Base-by-base conservation (phyloP, 495 filamentous ascomycete species). In the Talaromyces stipitatus region DNA sequence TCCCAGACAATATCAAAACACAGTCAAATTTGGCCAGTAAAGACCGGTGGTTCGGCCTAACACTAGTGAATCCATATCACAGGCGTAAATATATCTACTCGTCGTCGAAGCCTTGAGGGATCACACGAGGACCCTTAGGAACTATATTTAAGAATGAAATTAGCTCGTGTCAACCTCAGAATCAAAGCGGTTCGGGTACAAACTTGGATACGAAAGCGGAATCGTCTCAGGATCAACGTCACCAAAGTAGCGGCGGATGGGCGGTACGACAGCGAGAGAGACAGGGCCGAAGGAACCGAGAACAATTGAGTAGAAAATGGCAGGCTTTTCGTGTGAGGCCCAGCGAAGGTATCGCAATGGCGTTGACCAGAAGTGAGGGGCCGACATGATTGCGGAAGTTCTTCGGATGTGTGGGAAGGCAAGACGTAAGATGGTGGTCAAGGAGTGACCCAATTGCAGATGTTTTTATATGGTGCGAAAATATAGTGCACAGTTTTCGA, bases 181-280 rank as follows among this genome's bases (percentile, higher is more conserved):
- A 3, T 41, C 16, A 50, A 55, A n/a, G 18, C 2, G n/a, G 23
- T 16, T 23, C 23, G 53, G 56, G 18, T 32, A 36, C 88, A 70
- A 82, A 98, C 94, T 79, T 50, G 94, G 94, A 79, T 97, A 98
- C 64, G 90, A 92, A 71, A 89, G 63, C 11, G 94, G 94, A 59
- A 97, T 83, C 41, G 77, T 80, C 64, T 84, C 71, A 24, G 85
- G 78, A 41, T 85, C 78, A 62, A 79, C 72, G 72, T 94, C 89
- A 41, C 91, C 91, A 27, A 96, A 71, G 14, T 65, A 69, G 28
- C 73, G 75, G 60, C 90, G 75, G 63, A 89, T 72, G 36, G 89
- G 88, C 9, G 92, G 89, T 11, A 87, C 84, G 22, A 72, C 72
- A 32, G 86, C 58, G 20, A 95, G 69, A 23, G 80, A 70, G 48